Evolutionary conservation across 768 basidiomycete genomes (phyloP), one percentile per base, ranked within the genome.

Genomic region (Suillus americanus): DNA sequence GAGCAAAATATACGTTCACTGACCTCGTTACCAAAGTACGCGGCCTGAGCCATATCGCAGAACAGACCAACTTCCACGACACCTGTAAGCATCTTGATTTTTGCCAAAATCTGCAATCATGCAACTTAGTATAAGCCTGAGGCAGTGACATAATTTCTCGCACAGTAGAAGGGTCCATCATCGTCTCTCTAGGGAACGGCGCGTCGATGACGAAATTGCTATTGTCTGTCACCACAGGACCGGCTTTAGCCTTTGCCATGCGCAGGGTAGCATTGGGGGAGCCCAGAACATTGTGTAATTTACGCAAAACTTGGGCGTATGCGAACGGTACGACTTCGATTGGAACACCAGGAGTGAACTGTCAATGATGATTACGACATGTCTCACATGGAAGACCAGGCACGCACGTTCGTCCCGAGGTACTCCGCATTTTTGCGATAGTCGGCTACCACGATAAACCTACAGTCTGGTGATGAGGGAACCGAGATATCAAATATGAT

Each of bases 61-160:
- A 99, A 99, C n/a, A 99, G 77, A 1, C 97, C 97, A 40, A 98
- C 97, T 76, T 99, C 97, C n/a, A 99, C 94, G 28, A 98, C 94
- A 54, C 97, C 97, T 3, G 97, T 99, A 65, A 99, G 83, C 85
- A 97, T 86, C 81, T 98, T 99, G 72, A 99, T 90, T 65, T 84
- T 81, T 18, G 81, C 76, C 79, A 97, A 79, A 20, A 98, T 82
- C 92, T 96, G 72, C 9, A 61, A 35, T 48, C 71, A 23, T 28
- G 10, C 33, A 0, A 33, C 13, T 61, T 37, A 67, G 38, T 30
- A 20, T 18, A 14, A 40, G 12, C 37, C n/a, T 20, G 20, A 25
- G 23, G 16, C 18, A 25, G 20, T 38, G 13, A 13, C 45, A 67
- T 23, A 30, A 43, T 72, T 61, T 55, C 59, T 72, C 76, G 66